These are phyloP conservation scores for Kwoniella sp. DNA, from an alignment of 768 basidiomycete species.

Conservation along the genomic window DNA sequence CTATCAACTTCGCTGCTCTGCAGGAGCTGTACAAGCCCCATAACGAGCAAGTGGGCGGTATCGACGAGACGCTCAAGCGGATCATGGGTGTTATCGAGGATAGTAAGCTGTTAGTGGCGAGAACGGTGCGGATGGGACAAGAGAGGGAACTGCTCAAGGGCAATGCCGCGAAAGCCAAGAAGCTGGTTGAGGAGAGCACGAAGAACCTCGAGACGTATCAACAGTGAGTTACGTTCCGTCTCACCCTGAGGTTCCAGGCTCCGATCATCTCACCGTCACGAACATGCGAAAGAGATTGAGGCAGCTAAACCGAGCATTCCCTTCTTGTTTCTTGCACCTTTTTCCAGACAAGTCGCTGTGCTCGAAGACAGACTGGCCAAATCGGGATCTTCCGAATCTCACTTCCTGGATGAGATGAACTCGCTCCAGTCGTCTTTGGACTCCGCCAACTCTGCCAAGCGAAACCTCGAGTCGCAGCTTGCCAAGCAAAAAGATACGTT, in stretches of 20 bases:
- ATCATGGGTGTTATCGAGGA: constrained; percentile 81
- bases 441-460: constrained; percentile 34
- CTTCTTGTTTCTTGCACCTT: background rate
- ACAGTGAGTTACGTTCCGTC: constrained; percentile 58
- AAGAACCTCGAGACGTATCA: constrained; percentile 83
- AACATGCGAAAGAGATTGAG: background rate
- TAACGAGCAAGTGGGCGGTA: constrained; percentile 62
- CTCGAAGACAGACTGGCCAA: constrained; percentile 50
- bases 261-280: background rate
- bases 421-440: constrained; percentile 46
- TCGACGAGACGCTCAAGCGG: constrained; percentile 75
- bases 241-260: background rate
- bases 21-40: constrained; percentile 71
- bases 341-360: constrained; percentile 51
- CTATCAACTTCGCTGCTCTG: constrained; percentile 82
- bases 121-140: constrained; percentile 79
- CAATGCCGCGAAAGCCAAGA: constrained; percentile 88
- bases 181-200: constrained; percentile 80
- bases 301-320: background rate
- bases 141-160: constrained; percentile 88
- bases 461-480: constrained; percentile 56
- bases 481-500: constrained; percentile 71
- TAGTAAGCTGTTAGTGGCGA: constrained; percentile 79
- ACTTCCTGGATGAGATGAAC: constrained; percentile 52
- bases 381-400: constrained; percentile 43